These are phyloP conservation scores for Cerrena zonata DNA, from an alignment of 1,284 basidiomycete species.

Conservation along the genomic window DNA sequence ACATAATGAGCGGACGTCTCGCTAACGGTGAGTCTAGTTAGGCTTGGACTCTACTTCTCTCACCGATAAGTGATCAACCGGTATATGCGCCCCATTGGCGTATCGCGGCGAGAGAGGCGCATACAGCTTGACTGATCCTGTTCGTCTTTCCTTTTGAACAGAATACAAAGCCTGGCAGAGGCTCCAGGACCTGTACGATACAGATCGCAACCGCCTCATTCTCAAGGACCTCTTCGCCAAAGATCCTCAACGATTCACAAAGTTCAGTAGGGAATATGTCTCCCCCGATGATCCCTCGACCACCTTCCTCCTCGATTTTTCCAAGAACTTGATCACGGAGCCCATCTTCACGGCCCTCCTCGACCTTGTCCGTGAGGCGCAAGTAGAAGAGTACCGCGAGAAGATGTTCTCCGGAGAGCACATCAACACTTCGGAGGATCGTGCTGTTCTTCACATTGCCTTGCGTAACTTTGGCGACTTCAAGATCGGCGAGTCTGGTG, in stretches of 20 bases:
- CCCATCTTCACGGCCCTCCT: constrained; percentile 77
- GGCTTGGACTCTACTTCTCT: neutral
- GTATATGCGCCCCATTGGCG: neutral
- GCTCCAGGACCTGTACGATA: constrained; percentile 80
- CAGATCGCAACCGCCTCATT: constrained; percentile 70
- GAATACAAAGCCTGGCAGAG: constrained; percentile 88
- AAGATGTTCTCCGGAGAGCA: constrained; percentile 94
- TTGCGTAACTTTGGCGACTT: constrained; percentile 81
- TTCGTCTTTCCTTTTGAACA: constrained; percentile 25
- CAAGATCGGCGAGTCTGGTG: constrained; percentile 76
- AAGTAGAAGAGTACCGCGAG: constrained; percentile 81
- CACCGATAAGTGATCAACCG: neutral
- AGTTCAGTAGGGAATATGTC: constrained; percentile 77
- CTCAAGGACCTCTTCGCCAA: constrained; percentile 88
- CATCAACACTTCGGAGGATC: constrained; percentile 97
- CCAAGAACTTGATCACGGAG: constrained; percentile 92
- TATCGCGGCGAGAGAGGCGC: neutral
- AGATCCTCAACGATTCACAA: constrained; percentile 82
- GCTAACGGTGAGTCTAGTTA: neutral
- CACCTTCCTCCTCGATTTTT: constrained; percentile 89
- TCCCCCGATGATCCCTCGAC: constrained; percentile 62
- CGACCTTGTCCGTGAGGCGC: constrained; percentile 78
- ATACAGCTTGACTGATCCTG: neutral
- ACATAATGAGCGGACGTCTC: neutral
- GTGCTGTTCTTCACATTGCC: constrained; percentile 92